Conservation (phyloP, 2,329 filamentous ascomycete genomes). For the Diaporthe nobilis region DNA sequence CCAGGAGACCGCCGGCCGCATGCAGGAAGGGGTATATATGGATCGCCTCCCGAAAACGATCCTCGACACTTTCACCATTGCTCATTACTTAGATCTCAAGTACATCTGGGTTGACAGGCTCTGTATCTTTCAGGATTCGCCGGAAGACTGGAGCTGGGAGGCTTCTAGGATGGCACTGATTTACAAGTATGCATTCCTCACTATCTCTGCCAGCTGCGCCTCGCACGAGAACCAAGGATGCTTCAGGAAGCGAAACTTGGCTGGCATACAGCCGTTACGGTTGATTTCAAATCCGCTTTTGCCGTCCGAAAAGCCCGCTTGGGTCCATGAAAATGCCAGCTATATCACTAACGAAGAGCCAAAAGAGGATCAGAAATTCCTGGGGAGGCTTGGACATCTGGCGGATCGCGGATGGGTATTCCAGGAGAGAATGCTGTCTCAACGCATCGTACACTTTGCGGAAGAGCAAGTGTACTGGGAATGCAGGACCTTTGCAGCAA, state of each 20-base stretch:
- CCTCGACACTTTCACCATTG: not conserved
- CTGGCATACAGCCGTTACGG: not conserved
- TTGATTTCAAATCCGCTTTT: not conserved
- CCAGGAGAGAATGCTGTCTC: constrained; percentile 24
- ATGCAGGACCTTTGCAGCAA: constrained; percentile 20
- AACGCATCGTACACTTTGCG: constrained; percentile 21
- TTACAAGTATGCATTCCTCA: constrained; percentile 22
- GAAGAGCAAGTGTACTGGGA: constrained; percentile 23
- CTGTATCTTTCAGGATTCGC: constrained; percentile 24
- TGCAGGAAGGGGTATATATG: not conserved
- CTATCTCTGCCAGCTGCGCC: constrained; percentile 13
- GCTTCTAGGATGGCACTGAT: constrained; percentile 20
- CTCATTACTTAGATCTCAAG: not conserved
- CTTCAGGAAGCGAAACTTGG: not conserved
- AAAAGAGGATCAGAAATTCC: no score
- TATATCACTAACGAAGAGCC: not conserved
- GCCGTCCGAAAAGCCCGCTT: rapidly evolving
- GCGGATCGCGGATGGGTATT: constrained; percentile 28
- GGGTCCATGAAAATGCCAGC: no score
- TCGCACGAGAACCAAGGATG: constrained; percentile 13
- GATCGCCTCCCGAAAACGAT: not conserved
- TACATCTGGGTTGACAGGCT: constrained; percentile 31
- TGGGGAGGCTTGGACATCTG: constrained; percentile 4
- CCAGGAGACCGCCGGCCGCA: not conserved
- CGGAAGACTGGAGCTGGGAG: constrained; percentile 19